Evolutionary conservation across 163 green algal species (phyloP).

Genomic region (Volvox carteri): DNA sequence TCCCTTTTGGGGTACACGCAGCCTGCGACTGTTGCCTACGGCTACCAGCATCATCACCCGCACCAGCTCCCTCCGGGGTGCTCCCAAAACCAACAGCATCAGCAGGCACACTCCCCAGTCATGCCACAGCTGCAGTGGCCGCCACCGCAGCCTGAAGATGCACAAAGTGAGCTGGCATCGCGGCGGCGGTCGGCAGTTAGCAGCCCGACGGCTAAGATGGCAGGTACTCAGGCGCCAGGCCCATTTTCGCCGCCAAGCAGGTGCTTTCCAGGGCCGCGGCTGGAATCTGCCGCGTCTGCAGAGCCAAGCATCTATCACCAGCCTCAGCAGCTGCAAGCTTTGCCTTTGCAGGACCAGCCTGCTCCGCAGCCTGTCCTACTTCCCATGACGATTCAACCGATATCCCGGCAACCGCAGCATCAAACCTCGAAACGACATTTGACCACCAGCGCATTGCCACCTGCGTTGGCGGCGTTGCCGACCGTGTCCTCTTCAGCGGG

Average conservation of each 20-base stretch:
- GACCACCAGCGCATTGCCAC: neutral
- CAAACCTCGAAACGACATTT: neutral
- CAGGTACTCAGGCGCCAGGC: neutral
- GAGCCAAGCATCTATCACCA: neutral
- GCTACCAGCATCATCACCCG: neutral
- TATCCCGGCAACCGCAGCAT: neutral
- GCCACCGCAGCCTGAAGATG: neutral
- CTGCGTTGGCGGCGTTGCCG: neutral
- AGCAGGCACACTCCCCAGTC: neutral
- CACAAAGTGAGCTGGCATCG: neutral
- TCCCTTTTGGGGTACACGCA: neutral
- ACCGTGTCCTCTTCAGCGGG: neutral
- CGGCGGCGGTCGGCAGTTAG: neutral
- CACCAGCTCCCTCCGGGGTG: neutral
- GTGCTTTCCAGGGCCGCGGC: neutral
- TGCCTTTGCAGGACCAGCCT: neutral
- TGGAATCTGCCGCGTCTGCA: neutral
- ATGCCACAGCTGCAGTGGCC: neutral
- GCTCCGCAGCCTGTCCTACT: neutral
- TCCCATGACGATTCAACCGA: neutral
- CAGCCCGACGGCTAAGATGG: neutral
- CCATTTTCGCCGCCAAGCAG: neutral
- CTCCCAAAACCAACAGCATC: neutral
- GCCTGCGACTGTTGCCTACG: neutral
- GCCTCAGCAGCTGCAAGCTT: neutral